These are phyloP conservation scores for Chrysochromulina tobinii DNA, from an alignment of 78 protist genomes.

Conservation along the genomic window DNA sequence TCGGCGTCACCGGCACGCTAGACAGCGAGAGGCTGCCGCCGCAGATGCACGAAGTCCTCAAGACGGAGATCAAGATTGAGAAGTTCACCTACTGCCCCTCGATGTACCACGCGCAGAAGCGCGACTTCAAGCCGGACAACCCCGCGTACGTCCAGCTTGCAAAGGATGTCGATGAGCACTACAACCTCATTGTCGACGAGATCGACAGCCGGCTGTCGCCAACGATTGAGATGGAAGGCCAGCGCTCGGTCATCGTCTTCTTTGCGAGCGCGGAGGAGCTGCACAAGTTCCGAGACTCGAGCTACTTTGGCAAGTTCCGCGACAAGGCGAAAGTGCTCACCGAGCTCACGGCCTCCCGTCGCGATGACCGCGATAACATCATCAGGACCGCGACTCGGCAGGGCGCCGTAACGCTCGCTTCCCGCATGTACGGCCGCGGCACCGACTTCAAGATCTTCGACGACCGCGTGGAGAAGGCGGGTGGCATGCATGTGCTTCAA, in stretches of 20 bases:
- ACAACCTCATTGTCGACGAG: not conserved
- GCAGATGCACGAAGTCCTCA: not conserved
- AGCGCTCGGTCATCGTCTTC: constrained; percentile 38
- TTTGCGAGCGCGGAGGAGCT: not conserved
- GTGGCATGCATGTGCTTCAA: constrained; percentile 37
- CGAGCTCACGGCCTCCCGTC: not conserved
- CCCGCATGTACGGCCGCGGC: constrained; percentile 31
- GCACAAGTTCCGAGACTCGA: not conserved
- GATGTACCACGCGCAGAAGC: not conserved
- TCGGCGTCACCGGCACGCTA: constrained; percentile 47
- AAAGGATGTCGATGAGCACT: not conserved
- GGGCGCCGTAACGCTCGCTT: not conserved
- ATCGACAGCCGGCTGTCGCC: not conserved
- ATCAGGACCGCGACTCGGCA: not conserved
- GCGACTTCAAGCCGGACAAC: not conserved
- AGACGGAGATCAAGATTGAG: not conserved
- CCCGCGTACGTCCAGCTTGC: not conserved
- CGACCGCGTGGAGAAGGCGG: not conserved
- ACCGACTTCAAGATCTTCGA: constrained; percentile 14
- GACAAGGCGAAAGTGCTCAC: not conserved
- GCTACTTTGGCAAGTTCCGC: not conserved
- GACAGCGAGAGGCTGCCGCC: not conserved
- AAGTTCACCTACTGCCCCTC: not conserved
- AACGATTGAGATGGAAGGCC: not conserved
- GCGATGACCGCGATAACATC: not conserved